Evolutionary conservation across 495 filamentous ascomycete genomes (phyloP).

Genomic region (Hypoxylon trugodes): DNA sequence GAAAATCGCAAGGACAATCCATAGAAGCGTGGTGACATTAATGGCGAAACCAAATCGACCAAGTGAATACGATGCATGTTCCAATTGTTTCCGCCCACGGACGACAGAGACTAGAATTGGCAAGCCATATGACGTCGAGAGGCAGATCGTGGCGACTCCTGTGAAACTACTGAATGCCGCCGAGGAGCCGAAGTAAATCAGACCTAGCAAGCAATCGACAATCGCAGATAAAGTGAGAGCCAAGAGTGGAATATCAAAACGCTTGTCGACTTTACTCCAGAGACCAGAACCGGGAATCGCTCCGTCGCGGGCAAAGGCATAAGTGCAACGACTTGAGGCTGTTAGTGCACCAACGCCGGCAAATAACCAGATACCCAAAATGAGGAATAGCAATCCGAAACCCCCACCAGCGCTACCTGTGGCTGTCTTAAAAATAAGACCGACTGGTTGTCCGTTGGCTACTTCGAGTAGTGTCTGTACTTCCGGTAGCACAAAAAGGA

Average conservation of each 20-base stretch:
- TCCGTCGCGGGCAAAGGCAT: conserved; percentile 68
- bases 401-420: conserved; percentile 70
- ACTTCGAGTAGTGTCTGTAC: conserved; percentile 58
- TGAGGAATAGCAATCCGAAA: conserved; percentile 75
- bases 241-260: conserved; percentile 60
- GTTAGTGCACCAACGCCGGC: conserved; percentile 67
- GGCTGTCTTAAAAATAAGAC: conserved; percentile 64
- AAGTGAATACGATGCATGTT: conserved; percentile 68
- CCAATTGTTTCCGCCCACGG: conserved; percentile 38
- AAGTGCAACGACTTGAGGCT: conserved; percentile 67
- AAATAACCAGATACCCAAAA: conserved; percentile 73
- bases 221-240: conserved; percentile 66
- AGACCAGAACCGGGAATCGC: conserved; percentile 73
- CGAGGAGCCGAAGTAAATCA: conserved; percentile 66
- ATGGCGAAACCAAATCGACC: conserved; percentile 62
- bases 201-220: conserved; percentile 65
- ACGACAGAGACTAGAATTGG: conserved; percentile 62
- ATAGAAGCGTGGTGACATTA: conserved; percentile 59
- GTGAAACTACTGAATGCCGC: conserved; percentile 71
- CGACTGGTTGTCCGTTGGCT: conserved; percentile 66
- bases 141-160: conserved; percentile 69
- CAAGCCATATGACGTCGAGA: conserved; percentile 71
- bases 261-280: conserved; percentile 65
- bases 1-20: conserved; percentile 65
- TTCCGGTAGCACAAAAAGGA: conserved; percentile 69